Evolutionary conservation across 2,329 filamentous ascomycete genomes (phyloP).

Genomic region (Graphium sp.): DNA sequence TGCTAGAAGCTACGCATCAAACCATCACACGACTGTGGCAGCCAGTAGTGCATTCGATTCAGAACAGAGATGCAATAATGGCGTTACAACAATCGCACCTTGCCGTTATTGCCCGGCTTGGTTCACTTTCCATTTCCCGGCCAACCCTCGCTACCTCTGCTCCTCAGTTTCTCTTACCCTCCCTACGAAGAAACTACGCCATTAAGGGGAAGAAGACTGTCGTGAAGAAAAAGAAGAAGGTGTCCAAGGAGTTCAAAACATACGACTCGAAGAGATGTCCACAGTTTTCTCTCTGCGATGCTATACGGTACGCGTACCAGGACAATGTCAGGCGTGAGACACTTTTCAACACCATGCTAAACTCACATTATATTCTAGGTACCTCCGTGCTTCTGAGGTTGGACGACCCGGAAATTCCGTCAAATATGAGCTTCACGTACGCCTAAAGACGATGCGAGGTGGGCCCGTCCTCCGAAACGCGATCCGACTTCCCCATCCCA

Average conservation of each 20-base stretch:
- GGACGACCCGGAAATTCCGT: slow-evolving; percentile 53
- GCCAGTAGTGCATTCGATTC: too few species aligned
- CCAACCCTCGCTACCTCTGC: background rate
- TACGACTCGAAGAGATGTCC: slow-evolving; percentile 47
- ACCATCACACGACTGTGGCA: too few species aligned
- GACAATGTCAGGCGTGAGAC: background rate
- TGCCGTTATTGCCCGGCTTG: slow-evolving; percentile 3
- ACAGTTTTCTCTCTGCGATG: slow-evolving; percentile 74
- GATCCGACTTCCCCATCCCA: slow-evolving; percentile 73
- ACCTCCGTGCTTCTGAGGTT: slow-evolving; percentile 77
- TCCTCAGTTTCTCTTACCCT: slow-evolving; percentile 2
- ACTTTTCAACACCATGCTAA: slow-evolving; percentile 2
- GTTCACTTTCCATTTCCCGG: slow-evolving; percentile 1
- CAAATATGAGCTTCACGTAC: slow-evolving; percentile 84
- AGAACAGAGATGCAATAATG: too few species aligned
- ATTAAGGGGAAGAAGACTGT: slow-evolving; percentile 25
- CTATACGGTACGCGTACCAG: slow-evolving; percentile 55
- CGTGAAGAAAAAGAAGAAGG: slow-evolving; percentile 40
- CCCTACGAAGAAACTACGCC: slow-evolving; percentile 5
- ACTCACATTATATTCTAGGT: slow-evolving; percentile 2
- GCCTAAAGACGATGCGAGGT: slow-evolving; percentile 68
- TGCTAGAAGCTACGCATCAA: too few species aligned
- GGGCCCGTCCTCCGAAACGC: slow-evolving; percentile 77
- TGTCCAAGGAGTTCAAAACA: slow-evolving; percentile 47
- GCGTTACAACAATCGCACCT: too few species aligned